These are phyloP conservation scores for Irpex sp. DNA, from an alignment of 1,284 basidiomycete genomes.

Conservation along the genomic window DNA sequence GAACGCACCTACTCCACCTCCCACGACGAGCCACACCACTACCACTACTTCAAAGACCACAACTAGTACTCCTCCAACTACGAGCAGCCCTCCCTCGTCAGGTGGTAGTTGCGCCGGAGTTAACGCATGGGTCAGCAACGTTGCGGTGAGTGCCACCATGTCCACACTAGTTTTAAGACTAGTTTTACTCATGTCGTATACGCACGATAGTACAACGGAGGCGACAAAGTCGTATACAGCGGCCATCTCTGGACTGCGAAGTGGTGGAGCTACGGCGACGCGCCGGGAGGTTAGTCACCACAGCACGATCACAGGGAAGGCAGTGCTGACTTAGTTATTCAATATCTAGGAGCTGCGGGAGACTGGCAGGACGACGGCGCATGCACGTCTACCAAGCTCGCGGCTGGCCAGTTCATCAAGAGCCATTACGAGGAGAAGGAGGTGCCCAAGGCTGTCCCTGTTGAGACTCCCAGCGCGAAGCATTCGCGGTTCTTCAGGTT, in stretches of 20 bases:
- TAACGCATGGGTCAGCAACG: conserved; percentile 36
- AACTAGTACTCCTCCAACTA: conserved; percentile 8
- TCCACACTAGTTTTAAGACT: too few species aligned
- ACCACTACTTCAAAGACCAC: conserved; percentile 24
- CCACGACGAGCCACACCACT: conserved; percentile 20
- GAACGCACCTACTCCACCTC: conserved; percentile 22
- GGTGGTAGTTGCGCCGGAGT: conserved; percentile 41
- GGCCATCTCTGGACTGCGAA: conserved; percentile 52
- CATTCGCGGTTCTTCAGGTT: conserved; percentile 9
- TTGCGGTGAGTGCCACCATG: conserved; percentile 33
- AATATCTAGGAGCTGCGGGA: conserved; percentile 20
- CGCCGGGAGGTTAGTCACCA: conserved; percentile 36
- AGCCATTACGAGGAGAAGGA: conserved; percentile 20
- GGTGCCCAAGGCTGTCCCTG: conserved; percentile 14
- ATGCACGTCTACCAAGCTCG: conserved; percentile 19
- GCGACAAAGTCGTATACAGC: conserved; percentile 38
- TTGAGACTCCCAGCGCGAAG: conserved; percentile 13
- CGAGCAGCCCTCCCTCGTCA: conserved; percentile 1
- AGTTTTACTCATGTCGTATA: background rate
- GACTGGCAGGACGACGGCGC: conserved; percentile 37
- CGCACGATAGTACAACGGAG: conserved; percentile 37
- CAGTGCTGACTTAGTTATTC: background rate
- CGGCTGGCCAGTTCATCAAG: conserved; percentile 11
- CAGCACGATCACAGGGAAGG: background rate
- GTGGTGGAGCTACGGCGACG: conserved; percentile 47